Evolutionary conservation across 2,329 filamentous ascomycete species (phyloP).

Genomic region (Calcarisporium arbuscula): DNA sequence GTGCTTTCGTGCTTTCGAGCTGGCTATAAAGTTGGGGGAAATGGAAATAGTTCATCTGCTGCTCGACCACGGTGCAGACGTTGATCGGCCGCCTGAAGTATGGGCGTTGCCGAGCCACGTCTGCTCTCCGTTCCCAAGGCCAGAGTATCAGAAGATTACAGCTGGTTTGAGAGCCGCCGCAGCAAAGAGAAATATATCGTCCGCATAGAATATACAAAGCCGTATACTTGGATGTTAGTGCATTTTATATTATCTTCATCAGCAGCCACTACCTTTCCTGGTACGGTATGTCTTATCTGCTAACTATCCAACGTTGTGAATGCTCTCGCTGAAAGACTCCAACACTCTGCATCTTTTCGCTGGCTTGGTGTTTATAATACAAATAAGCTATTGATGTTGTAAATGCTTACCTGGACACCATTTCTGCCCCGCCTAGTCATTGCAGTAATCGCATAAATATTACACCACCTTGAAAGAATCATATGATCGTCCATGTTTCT

Average conservation of each 20-base stretch:
- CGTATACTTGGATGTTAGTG: neutral
- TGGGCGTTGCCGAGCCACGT: constrained; percentile 1
- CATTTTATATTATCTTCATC: constrained; percentile 2
- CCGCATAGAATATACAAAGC: neutral
- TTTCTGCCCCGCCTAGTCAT: no score
- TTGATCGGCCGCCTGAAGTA: neutral
- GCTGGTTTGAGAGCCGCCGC: neutral
- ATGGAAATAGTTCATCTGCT: constrained; percentile 1
- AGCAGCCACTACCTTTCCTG: neutral
- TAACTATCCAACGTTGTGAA: no score
- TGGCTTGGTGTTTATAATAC: neutral
- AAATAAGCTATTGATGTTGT: no score
- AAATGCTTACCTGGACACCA: no score
- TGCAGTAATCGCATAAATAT: no score
- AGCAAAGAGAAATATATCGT: neutral
- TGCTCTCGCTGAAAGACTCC: no score
- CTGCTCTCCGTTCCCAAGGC: neutral
- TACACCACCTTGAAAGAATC: no score
- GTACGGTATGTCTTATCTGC: no score
- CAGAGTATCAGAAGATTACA: neutral
- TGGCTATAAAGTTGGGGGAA: constrained; percentile 1
- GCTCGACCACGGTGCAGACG: constrained; percentile 2
- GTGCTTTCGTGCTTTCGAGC: constrained; percentile 1
- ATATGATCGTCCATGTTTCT: no score
- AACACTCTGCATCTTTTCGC: neutral